Conservation (phyloP, 2,329 filamentous ascomycete species). For the Neonectria coccinea region DNA sequence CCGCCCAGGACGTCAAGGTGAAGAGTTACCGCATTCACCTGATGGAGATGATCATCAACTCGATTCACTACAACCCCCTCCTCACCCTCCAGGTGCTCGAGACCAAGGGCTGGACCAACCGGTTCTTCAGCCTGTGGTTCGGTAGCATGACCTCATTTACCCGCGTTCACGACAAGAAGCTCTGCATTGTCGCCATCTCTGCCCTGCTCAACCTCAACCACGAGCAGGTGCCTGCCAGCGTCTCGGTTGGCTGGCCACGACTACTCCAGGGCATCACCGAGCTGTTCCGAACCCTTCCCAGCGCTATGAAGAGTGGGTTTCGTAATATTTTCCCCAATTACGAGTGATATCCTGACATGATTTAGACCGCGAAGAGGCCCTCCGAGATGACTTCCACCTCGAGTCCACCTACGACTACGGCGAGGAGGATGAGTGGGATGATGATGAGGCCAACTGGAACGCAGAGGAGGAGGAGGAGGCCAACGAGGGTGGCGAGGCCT, state of each 20-base stretch:
- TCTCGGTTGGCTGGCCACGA: constrained; percentile 94
- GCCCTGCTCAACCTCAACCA: constrained; percentile 83
- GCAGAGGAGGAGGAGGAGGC: constrained; percentile 78
- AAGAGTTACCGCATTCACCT: constrained; percentile 96
- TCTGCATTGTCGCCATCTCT: constrained; percentile 94
- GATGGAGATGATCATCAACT: constrained; percentile 99
- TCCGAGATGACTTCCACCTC: constrained; percentile 86
- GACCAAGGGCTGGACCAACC: constrained; percentile 93
- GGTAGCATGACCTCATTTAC: constrained; percentile 93
- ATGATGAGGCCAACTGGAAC: constrained; percentile 85
- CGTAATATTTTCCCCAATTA: neutral
- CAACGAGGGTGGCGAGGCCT: constrained; percentile 73
- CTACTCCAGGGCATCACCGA: constrained; percentile 88
- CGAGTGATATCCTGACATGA: constrained; percentile 43
- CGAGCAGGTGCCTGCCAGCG: constrained; percentile 88
- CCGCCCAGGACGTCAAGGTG: constrained; percentile 80
- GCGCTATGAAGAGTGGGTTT: constrained; percentile 82
- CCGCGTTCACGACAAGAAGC: constrained; percentile 97
- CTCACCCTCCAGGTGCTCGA: constrained; percentile 91
- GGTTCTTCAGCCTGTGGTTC: constrained; percentile 99
- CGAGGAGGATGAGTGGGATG: constrained; percentile 84
- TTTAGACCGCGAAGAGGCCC: constrained; percentile 86
- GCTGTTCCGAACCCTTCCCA: constrained; percentile 90
- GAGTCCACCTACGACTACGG: constrained; percentile 73
- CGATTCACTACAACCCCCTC: constrained; percentile 95